Conservation (phyloP, 345 rosid species). For the Syzygium aromaticum region DNA sequence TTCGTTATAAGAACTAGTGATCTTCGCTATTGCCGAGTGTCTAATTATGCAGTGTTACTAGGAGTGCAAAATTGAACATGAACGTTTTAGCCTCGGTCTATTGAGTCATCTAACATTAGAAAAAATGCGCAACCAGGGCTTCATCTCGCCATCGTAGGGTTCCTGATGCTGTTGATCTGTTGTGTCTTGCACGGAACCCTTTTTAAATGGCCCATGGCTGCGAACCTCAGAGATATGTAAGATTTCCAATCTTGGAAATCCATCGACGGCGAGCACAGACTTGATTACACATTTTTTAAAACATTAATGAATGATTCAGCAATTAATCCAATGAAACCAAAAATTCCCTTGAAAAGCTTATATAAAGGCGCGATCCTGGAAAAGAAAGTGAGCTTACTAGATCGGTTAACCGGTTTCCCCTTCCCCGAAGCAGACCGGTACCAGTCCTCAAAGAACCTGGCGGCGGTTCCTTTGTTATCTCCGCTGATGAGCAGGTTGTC, state of each 20-base stretch:
- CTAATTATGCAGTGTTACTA: too few relatives aligned
- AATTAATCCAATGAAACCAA: not conserved
- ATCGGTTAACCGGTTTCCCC: not conserved
- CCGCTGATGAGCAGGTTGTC: constrained; percentile 51
- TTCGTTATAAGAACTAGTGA: not conserved
- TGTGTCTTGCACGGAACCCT: too few relatives aligned
- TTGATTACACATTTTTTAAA: not conserved
- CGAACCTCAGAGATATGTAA: too few relatives aligned
- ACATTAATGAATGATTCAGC: not conserved
- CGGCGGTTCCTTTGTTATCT: constrained; percentile 64
- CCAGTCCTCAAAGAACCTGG: constrained; percentile 58
- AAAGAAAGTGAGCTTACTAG: not conserved
- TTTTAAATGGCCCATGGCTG: too few relatives aligned
- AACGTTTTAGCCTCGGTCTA: too few relatives aligned
- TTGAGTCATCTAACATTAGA: too few relatives aligned
- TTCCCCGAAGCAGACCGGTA: constrained; percentile 5
- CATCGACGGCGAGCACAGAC: not conserved
- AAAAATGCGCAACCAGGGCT: too few relatives aligned
- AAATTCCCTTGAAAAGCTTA: not conserved
- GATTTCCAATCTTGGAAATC: not conserved
- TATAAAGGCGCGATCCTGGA: not conserved
- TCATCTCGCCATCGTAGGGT: too few relatives aligned
- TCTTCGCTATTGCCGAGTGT: not conserved
- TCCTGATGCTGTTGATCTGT: too few relatives aligned
- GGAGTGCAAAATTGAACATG: too few relatives aligned